Evolutionary conservation across 1,139 yeast species (phyloP).

Genomic region (Suzukiozyma palmioleophila): DNA sequence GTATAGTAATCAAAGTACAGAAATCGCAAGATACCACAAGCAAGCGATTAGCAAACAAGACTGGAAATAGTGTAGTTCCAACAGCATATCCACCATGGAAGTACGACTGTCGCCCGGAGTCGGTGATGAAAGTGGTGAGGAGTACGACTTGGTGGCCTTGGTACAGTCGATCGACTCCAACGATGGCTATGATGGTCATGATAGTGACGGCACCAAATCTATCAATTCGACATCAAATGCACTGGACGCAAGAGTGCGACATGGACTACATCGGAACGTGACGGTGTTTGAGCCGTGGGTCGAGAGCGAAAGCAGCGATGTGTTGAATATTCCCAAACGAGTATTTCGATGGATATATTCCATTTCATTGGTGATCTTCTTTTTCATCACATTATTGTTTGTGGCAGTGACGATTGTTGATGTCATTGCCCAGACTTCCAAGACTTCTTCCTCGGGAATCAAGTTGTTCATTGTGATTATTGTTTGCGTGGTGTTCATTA

Average conservation of each 20-base stretch:
- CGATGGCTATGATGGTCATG: background rate
- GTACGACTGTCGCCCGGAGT: slow-evolving; percentile 2
- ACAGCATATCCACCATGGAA: background rate
- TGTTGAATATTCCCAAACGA: slow-evolving; percentile 30
- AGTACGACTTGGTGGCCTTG: background rate
- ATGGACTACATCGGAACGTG: background rate
- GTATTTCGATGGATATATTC: slow-evolving; percentile 51
- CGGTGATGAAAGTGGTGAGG: background rate
- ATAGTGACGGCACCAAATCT: slow-evolving; percentile 1
- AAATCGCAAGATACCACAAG: too few relatives aligned
- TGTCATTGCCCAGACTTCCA: slow-evolving; percentile 61
- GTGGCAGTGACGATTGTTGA: slow-evolving; percentile 72
- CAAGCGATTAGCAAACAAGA: slow-evolving; percentile 1
- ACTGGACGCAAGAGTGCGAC: background rate
- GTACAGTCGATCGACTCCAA: slow-evolving; percentile 5
- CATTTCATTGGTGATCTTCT: slow-evolving; percentile 48
- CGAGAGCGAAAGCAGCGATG: slow-evolving; percentile 1
- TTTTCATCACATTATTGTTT: slow-evolving; percentile 50
- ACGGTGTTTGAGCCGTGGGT: slow-evolving; percentile 4
- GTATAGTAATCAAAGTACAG: too few relatives aligned
- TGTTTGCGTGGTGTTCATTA: slow-evolving; percentile 59
- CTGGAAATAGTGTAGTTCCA: background rate
- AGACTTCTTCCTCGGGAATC: slow-evolving; percentile 51
- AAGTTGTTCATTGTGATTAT: slow-evolving; percentile 73
- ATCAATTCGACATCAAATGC: slow-evolving; percentile 5